Evolutionary conservation across 164 flowering plant genomes (phyloP).

Genomic region (Vitis labrusca): DNA sequence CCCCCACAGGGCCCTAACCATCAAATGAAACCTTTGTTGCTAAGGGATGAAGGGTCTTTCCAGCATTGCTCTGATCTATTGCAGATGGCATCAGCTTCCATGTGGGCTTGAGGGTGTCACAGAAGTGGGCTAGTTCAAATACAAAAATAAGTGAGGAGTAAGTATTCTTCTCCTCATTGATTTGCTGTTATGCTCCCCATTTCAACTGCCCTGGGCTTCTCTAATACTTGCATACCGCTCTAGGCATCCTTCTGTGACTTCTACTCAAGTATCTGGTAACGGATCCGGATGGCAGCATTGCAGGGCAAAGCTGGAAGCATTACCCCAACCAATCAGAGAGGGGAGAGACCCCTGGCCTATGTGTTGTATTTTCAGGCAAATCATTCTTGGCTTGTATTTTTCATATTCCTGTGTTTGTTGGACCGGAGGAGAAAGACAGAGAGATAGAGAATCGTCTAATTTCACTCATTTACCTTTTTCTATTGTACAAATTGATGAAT

Average conservation of each 20-base stretch:
- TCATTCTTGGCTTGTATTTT: slow-evolving; percentile 22
- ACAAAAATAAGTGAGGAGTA: background rate
- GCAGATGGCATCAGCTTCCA: background rate
- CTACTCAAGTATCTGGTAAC: too few species aligned
- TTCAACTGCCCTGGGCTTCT: too few species aligned
- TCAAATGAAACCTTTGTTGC: slow-evolving; percentile 12
- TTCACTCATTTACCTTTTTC: background rate
- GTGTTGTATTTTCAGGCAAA: slow-evolving; percentile 11
- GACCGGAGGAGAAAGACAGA: too few species aligned
- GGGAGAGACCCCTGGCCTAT: background rate
- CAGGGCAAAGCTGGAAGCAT: too few species aligned
- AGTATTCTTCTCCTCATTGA: background rate
- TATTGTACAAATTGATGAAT: background rate
- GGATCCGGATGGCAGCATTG: too few species aligned
- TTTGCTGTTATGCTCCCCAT: background rate
- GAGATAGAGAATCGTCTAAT: too few species aligned
- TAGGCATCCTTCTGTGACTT: too few species aligned
- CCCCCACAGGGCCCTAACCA: slow-evolving; percentile 13
- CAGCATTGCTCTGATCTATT: background rate
- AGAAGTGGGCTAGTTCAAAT: background rate
- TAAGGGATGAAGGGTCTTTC: background rate
- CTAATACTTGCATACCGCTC: too few species aligned
- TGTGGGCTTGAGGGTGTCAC: background rate
- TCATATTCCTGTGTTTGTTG: background rate
- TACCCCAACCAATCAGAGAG: too few species aligned